Percentiles rank a stretch among this genome's conserved stretches.
These are phyloP conservation scores for Caryopteris hybrid DNA, from an alignment of 305 asterid genomes.

Conservation along the genomic window DNA sequence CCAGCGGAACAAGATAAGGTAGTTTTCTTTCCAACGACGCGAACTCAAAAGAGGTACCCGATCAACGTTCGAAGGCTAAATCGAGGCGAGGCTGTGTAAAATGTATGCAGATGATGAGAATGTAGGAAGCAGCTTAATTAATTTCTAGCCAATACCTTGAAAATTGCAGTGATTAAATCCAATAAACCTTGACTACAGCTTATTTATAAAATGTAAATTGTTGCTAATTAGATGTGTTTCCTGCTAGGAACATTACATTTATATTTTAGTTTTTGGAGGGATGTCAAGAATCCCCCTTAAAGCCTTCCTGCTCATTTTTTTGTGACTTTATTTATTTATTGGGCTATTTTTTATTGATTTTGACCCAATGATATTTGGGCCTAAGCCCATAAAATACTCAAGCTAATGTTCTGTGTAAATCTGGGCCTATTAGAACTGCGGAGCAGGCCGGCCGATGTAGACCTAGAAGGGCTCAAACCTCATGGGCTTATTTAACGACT, in stretches of 20 bases:
- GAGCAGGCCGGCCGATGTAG: no score
- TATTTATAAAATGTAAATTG: conserved; percentile 23
- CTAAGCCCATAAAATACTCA: no score
- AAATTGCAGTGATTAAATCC: conserved; percentile 12
- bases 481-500: no score
- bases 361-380: no score
- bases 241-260: conserved; percentile 18
- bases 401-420: no score
- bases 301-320: not conserved
- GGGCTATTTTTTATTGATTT: not conserved
- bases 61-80: conserved; percentile 48
- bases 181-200: conserved; percentile 34
- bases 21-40: conserved; percentile 84
- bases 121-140: conserved; percentile 30
- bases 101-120: conserved; percentile 12
- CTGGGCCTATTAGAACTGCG: no score
- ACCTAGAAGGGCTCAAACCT: no score
- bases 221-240: not conserved
- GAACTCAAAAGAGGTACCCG: conserved; percentile 79
- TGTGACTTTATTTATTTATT: not conserved
- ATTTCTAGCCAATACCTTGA: conserved; percentile 12
- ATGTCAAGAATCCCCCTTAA: not conserved
- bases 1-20: conserved; percentile 78
- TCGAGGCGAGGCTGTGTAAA: conserved; percentile 14
- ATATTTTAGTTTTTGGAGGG: not conserved